These are phyloP conservation scores for Capronia coronata DNA, from an alignment of 2,329 filamentous ascomycete species.

Conservation along the genomic window DNA sequence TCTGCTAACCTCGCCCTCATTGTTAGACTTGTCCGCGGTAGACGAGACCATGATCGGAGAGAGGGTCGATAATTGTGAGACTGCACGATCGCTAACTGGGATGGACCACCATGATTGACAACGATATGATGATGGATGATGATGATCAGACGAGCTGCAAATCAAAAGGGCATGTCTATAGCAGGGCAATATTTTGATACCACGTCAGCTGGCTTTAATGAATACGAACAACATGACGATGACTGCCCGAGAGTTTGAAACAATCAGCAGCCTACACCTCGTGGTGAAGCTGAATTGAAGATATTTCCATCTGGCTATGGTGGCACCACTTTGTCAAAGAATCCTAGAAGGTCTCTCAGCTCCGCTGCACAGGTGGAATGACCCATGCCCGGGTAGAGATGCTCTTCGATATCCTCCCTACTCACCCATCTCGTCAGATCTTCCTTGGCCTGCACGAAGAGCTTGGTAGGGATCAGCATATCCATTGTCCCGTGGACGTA, in stretches of 20 bases:
- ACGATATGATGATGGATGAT: not conserved
- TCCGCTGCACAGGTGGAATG: conserved; percentile 41
- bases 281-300: no score
- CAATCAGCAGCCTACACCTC: no score
- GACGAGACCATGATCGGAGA: not conserved
- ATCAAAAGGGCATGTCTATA: not conserved
- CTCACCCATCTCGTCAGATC: conserved; percentile 35
- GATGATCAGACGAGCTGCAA: not conserved
- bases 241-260: no score
- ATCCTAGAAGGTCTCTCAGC: conserved; percentile 41
- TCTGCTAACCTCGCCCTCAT: not conserved
- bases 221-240: not conserved
- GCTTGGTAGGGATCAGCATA: conserved; percentile 43
- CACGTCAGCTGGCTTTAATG: not conserved
- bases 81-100: not conserved
- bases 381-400: conserved; percentile 44
- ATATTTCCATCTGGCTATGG: conserved; percentile 6
- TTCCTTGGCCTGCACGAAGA: conserved; percentile 39
- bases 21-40: conserved; percentile 12
- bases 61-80: not conserved
- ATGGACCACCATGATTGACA: not conserved
- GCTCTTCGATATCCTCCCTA: conserved; percentile 34
- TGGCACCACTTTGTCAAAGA: conserved; percentile 22
- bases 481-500: conserved; percentile 44
- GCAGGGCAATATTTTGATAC: not conserved